phyloP scores from a whole-genome alignment of 2,329 filamentous ascomycete genomes.

The Trichophaea hybrida region DNA sequence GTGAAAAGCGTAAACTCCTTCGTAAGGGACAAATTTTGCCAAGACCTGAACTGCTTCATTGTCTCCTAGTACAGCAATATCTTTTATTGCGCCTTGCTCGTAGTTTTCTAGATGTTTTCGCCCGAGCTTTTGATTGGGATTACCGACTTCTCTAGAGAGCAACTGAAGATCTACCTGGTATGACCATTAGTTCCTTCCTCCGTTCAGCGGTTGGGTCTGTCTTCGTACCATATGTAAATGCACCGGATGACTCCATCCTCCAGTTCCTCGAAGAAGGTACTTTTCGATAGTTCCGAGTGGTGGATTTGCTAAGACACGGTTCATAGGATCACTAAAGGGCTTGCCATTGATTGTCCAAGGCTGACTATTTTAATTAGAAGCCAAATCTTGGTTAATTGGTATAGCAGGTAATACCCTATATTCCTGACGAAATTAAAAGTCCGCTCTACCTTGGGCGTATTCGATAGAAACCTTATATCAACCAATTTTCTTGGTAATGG shows the following conservation, averaged over 20 bases:
- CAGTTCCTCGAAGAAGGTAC: constrained; percentile 40
- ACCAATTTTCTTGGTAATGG: constrained; percentile 29
- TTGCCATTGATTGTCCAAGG: constrained; percentile 40
- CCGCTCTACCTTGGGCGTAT: constrained; percentile 31
- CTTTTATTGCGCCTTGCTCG: constrained; percentile 43
- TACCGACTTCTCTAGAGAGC: constrained; percentile 38
- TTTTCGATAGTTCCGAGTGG: constrained; percentile 38
- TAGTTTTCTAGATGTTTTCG: constrained; percentile 37
- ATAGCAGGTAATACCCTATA: not conserved
- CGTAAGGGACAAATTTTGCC: constrained; percentile 40
- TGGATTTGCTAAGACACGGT: constrained; percentile 37
- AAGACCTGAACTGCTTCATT: constrained; percentile 40
- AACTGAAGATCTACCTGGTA: constrained; percentile 41
- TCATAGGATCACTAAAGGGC: constrained; percentile 35
- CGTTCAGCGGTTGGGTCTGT: not conserved
- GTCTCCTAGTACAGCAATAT: constrained; percentile 41
- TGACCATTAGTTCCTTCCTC: not conserved
- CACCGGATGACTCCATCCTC: constrained; percentile 37
- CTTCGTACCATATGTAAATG: constrained; percentile 22
- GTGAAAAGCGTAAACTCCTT: constrained; percentile 37
- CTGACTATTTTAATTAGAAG: not conserved
- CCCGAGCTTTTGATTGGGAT: constrained; percentile 33
- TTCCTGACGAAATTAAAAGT: constrained; percentile 36
- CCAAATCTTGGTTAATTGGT: too few species aligned
- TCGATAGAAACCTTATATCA: constrained; percentile 32